Evolutionary conservation across 1,284 basidiomycete genomes (phyloP), one percentile per base, ranked within the genome.

Genomic region (Xerocomus minutiporus): DNA sequence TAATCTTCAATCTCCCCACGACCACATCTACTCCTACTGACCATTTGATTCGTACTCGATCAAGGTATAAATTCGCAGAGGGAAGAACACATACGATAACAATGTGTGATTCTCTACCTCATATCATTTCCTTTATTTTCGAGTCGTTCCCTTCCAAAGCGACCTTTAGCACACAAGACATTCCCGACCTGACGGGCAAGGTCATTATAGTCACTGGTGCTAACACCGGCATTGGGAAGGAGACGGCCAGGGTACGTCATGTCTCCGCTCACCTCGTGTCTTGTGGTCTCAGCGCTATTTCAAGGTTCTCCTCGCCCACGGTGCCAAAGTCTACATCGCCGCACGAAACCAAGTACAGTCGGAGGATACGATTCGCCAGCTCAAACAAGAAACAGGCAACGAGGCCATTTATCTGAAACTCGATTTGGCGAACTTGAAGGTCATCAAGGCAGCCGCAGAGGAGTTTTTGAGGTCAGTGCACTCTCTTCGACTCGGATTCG

Each of bases 291-390:
- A 15, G 6, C 35, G 7, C 28, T 5, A n/a, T 29, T 17, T 11
- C 20, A 25, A 75, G 74, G 75, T 69, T 9, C 73, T 84, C 15
- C 73, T 84, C 34, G 50, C 66, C 13, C 75, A 75, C 49, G 77
- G 78, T 38, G 82, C 81, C 2, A 82, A 73, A 39, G 84, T 87
- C 8, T 84, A 84, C 61, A 72, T 86, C 53, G 80, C 78, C 5
- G 72, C 75, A 5, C 73, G 84, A 12, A 74, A 68, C 57, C 63
- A 68, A 50, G 55, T 64, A 15, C 78, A 76, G 46, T 77, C 77
- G 0, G 55, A 70, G 13, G 68, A 67, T 0, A 78, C 81, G 1
- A 82, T 86, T 45, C 62, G 69, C 11, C 68, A 77, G 49, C 72
- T 85, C 46, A 71, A 74, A 56, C 29, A 65, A 23, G 70, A 67